Conservation (phyloP, 345 rosid genomes). For the Rubroshorea leprosula region DNA sequence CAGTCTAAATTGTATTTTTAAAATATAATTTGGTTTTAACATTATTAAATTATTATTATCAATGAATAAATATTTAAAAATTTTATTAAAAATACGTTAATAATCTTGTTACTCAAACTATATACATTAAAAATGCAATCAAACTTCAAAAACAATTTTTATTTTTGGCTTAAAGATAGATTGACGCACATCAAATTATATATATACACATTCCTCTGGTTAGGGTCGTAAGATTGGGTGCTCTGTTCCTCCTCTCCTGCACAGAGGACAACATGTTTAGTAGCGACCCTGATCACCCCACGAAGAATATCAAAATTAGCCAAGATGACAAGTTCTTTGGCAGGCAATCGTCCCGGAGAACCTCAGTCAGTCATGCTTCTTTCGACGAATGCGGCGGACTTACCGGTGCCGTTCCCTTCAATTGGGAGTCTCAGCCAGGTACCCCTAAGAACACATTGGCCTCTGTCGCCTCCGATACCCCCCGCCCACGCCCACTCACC, state of each 20-base stretch:
- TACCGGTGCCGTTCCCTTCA: conserved; percentile 45
- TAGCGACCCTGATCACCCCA: conserved; percentile 21
- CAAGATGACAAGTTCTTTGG: conserved; percentile 43
- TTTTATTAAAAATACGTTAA: no score
- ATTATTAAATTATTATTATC: no score
- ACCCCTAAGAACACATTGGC: conserved; percentile 35
- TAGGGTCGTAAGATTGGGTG: not conserved
- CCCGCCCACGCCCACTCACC: not conserved
- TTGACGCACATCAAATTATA: no score
- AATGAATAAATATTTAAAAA: no score
- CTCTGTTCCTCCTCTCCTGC: not conserved
- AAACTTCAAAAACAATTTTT: no score
- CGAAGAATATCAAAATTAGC: conserved; percentile 25
- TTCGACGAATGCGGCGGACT: conserved; percentile 32
- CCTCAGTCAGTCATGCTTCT: conserved; percentile 28
- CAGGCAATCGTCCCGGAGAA: conserved; percentile 41
- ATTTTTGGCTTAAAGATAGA: no score
- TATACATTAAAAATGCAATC: no score
- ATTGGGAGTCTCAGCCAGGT: conserved; percentile 62
- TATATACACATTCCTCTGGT: no score
- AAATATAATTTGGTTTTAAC: no score
- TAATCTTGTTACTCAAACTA: no score
- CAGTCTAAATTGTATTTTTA: no score
- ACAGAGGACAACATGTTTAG: not conserved
- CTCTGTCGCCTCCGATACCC: no score